Evolutionary conservation across 2,329 filamentous ascomycete genomes (phyloP).

Genomic region (Drechslera avenae): DNA sequence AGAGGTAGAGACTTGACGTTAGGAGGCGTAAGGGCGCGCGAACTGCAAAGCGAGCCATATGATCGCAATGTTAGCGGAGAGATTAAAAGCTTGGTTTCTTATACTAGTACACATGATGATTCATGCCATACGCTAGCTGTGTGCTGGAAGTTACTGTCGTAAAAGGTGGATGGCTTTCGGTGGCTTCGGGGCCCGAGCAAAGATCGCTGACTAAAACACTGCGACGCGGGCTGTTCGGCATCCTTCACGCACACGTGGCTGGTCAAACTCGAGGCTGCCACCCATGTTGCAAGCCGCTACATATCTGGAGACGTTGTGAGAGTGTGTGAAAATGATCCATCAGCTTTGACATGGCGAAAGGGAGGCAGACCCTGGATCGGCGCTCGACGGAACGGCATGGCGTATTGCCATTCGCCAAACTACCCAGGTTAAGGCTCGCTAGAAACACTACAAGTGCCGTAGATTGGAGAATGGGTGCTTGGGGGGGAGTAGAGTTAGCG

Average conservation of each 20-base stretch:
- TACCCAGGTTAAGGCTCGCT: background rate
- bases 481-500: background rate
- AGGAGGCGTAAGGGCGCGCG: conserved; percentile 10
- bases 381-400: too few relatives aligned
- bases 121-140: background rate
- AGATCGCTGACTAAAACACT: conserved; percentile 1
- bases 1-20: conserved; percentile 8
- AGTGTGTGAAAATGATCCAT: background rate
- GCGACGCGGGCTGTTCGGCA: background rate
- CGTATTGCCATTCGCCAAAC: too few relatives aligned
- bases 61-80: background rate
- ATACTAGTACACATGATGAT: background rate
- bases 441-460: background rate
- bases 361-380: too few relatives aligned
- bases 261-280: background rate
- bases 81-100: background rate
- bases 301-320: background rate
- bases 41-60: conserved; percentile 11
- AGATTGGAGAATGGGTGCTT: background rate
- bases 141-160: background rate
- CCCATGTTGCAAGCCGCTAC: background rate
- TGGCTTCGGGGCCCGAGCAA: background rate
- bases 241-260: background rate
- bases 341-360: too few relatives aligned
- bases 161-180: conserved; percentile 1